Percentiles rank a stretch among this genome's conserved stretches.
Evolutionary conservation across 371 early-diverging fungal genomes (phyloP).

Genomic region (Dichotomocladium elegans): DNA sequence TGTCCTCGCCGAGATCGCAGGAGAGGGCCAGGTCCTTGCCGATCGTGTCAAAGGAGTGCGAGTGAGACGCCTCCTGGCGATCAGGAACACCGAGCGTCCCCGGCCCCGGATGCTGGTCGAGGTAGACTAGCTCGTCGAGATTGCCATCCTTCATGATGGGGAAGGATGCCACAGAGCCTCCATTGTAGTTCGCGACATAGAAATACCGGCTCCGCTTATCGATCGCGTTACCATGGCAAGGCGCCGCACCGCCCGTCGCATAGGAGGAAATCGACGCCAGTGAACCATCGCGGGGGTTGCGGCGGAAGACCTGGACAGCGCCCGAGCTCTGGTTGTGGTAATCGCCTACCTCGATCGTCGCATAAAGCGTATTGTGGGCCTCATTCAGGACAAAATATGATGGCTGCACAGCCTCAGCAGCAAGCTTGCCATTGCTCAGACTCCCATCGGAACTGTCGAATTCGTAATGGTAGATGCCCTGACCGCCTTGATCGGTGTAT

Average conservation of each 20-base stretch:
- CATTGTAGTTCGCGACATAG: constrained; percentile 36
- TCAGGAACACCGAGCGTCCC: constrained; percentile 21
- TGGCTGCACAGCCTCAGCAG: constrained; percentile 21
- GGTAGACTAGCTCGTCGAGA: constrained; percentile 1
- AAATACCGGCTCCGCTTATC: constrained; percentile 15
- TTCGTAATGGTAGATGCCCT: constrained; percentile 36
- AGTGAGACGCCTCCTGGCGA: constrained; percentile 43
- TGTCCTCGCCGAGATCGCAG: constrained; percentile 27
- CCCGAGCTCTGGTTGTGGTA: constrained; percentile 25
- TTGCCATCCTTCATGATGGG: constrained; percentile 12
- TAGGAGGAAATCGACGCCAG: constrained; percentile 19
- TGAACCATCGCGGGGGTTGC: constrained; percentile 16
- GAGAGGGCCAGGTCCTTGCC: constrained; percentile 7
- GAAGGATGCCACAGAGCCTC: constrained; percentile 24
- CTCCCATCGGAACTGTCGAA: constrained; percentile 24
- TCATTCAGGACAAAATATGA: constrained; percentile 24
- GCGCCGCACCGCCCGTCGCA: constrained; percentile 27
- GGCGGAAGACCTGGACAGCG: constrained; percentile 23
- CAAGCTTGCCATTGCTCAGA: constrained; percentile 18
- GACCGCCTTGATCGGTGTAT: constrained; percentile 26
- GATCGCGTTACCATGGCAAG: constrained; percentile 28
- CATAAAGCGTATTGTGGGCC: constrained; percentile 20
- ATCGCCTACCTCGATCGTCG: constrained; percentile 25
- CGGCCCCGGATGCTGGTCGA: constrained; percentile 5
- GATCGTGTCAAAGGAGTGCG: constrained; percentile 31